Base-by-base conservation (phyloP, 768 basidiomycete species). In the Hemileccinum rubropunctum region DNA sequence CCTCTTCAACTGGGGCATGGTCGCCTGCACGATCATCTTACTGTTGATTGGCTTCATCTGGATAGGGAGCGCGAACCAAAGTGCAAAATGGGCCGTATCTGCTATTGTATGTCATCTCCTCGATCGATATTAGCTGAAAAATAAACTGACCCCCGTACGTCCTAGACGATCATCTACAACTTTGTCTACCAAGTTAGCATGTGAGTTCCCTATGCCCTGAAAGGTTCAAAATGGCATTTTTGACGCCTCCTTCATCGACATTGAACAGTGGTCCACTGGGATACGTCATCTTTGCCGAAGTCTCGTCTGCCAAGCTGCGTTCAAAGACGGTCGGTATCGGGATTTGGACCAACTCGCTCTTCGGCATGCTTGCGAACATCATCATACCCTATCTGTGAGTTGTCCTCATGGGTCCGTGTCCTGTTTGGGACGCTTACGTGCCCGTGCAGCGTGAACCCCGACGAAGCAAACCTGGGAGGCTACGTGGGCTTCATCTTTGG, bases 401-500 rank as follows among this genome's bases (percentile, higher is more conserved):
- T 30, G 28, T 30, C 10, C 6, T 23, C 23, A 23, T 14, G 3
- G 10, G n/a, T 14, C 18, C 18, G 21, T 30, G 11, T 30, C 8
- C 9, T 30, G 11, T 12, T 30, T 3, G 28, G 28, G 28, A 30
- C 28, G 28, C 28, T 30, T 12, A 30, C 28, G 28, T 20, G 33
- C n/a, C 18, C 26, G 15, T 36, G 34, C 15, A 67, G 64, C 13
- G 52, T 65, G 35, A 67, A 62, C n/a, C 65, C 64, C 4, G 50
- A 65, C 18, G 34, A 66, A 48, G 63, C 59, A 1, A 48, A 66
- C 26, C 50, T 65, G 1, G 59, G 62, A 13, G 64, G 63, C 4
- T 66, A 64, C n/a, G 63, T 64, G 15, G 64, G 63, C 0, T 62
- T 65, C 44, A 40, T 65, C 39, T 67, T 62, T 56, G 63, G 65